phyloP scores from a whole-genome alignment of 2,329 filamentous ascomycete genomes.

The Neurospora sp. region DNA sequence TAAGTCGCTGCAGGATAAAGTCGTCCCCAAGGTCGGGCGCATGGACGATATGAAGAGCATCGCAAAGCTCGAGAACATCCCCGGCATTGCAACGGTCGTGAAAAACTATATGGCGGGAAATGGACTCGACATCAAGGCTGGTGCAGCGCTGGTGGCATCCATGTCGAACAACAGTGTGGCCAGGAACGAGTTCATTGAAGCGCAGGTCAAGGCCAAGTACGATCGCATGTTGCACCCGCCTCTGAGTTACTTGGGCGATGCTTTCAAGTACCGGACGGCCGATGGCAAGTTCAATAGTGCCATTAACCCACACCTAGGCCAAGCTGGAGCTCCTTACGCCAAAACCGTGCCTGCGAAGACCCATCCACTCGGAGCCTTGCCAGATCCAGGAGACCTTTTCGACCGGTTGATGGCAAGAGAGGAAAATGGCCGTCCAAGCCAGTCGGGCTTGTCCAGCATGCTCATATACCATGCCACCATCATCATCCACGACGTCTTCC shows the following conservation, averaged over 20 bases:
- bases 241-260: slow-evolving; percentile 9
- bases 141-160: neutral
- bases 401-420: slow-evolving; percentile 55
- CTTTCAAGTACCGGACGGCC: slow-evolving; percentile 11
- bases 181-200: slow-evolving; percentile 1
- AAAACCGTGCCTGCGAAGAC: slow-evolving; percentile 50
- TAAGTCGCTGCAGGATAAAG: neutral
- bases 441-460: slow-evolving; percentile 63
- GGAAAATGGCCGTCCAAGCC: slow-evolving; percentile 36
- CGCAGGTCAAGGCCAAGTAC: slow-evolving; percentile 5
- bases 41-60: neutral
- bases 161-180: slow-evolving; percentile 3
- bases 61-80: neutral
- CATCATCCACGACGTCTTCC: slow-evolving; percentile 52
- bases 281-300: slow-evolving; percentile 19
- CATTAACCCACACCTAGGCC: slow-evolving; percentile 56
- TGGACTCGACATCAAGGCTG: neutral
- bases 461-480: slow-evolving; percentile 68
- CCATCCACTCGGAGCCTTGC: slow-evolving; percentile 45
- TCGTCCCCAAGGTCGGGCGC: neutral
- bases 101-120: neutral
- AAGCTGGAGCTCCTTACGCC: slow-evolving; percentile 57
- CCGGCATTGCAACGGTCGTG: neutral
- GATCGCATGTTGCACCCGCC: slow-evolving; percentile 5
- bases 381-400: slow-evolving; percentile 55